A percentile compares a stretch with the other conserved stretches of the same genome.
These are phyloP conservation scores for Jatropha curcas DNA, from an alignment of 345 rosid species.

Conservation along the genomic window DNA sequence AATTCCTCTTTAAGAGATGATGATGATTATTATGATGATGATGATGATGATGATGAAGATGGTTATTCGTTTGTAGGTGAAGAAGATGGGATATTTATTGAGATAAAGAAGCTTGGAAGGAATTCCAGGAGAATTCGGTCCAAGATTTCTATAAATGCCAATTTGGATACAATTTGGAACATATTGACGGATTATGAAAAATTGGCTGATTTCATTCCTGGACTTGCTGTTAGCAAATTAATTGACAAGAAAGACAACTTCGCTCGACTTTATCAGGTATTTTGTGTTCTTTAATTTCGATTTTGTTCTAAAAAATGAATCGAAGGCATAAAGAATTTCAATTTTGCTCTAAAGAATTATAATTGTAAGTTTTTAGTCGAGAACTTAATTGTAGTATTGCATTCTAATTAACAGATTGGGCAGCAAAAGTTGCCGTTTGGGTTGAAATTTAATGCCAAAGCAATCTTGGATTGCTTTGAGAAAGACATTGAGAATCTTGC, in stretches of 20 bases:
- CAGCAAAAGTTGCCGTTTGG: conserved; percentile 77
- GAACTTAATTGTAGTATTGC: not conserved
- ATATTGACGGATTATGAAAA: conserved; percentile 80
- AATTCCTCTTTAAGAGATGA: conserved; percentile 23
- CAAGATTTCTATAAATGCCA: conserved; percentile 63
- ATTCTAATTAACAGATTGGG: conserved; percentile 59
- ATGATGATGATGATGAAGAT: conserved; percentile 27
- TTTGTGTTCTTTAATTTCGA: not conserved
- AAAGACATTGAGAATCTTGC: conserved; percentile 66
- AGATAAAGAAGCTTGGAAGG: conserved; percentile 56
- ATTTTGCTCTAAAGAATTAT: too few relatives aligned
- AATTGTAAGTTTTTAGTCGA: not conserved
- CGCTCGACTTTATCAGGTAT: conserved; percentile 79
- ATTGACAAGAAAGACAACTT: conserved; percentile 70
- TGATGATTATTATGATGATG: conserved; percentile 18
- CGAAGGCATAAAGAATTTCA: not conserved
- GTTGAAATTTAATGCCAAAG: conserved; percentile 81
- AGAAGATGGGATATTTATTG: conserved; percentile 52
- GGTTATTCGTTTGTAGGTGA: conserved; percentile 30
- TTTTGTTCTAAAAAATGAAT: not conserved
- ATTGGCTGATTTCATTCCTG: conserved; percentile 73
- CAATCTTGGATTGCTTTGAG: conserved; percentile 87
- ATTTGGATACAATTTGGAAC: conserved; percentile 70
- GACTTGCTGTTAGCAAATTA: conserved; percentile 76
- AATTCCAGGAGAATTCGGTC: conserved; percentile 75